These are phyloP conservation scores for Lodderomyces metapsilosis DNA, from an alignment of 1,139 yeast genomes.

Conservation along the genomic window DNA sequence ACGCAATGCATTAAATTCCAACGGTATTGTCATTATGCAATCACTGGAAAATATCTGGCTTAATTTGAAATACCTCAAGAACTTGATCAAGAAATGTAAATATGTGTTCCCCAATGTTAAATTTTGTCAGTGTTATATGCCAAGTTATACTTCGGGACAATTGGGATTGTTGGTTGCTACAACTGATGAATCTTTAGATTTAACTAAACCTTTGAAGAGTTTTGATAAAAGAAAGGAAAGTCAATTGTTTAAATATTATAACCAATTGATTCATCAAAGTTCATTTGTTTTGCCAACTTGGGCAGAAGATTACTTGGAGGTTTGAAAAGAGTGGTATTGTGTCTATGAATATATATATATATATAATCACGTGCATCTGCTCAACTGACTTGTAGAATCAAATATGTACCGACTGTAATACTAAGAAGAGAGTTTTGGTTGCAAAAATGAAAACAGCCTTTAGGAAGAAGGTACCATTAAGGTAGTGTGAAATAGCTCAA, in stretches of 20 bases:
- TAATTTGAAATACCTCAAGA: conserved; percentile 63
- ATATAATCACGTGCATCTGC: neutral
- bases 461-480: no score
- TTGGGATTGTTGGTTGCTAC: conserved; percentile 84
- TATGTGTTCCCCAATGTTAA: conserved; percentile 77
- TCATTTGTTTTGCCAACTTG: conserved; percentile 86
- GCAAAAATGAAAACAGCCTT: no score
- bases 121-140: conserved; percentile 86
- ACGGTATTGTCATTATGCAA: conserved; percentile 90
- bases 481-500: no score
- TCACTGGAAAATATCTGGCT: conserved; percentile 93
- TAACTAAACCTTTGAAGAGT: conserved; percentile 55
- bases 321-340: neutral
- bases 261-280: conserved; percentile 66
- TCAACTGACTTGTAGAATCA: no score
- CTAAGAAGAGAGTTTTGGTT: no score
- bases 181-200: conserved; percentile 51
- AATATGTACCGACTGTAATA: no score
- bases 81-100: conserved; percentile 58
- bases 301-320: conserved; percentile 49
- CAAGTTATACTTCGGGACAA: conserved; percentile 96
- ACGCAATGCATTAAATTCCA: conserved; percentile 65
- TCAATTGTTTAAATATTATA: conserved; percentile 68
- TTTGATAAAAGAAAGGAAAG: conserved; percentile 46
- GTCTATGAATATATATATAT: neutral